Evolutionary conservation across 164 flowering plant genomes (phyloP), one percentile per base, ranked within the genome.

Genomic region (Echeveria elegans): DNA sequence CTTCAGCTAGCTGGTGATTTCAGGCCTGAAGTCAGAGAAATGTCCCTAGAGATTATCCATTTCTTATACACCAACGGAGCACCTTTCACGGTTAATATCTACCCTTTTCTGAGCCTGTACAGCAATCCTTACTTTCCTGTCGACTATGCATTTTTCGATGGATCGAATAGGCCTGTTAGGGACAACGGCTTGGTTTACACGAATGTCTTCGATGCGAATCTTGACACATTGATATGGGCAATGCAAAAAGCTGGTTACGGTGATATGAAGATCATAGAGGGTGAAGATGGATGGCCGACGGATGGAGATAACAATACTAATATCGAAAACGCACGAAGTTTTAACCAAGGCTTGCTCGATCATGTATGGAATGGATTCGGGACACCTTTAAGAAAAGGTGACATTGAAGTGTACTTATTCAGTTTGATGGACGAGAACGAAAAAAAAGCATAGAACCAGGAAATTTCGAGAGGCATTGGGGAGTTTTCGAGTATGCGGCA

Each of bases 271-370:
- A 79, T 94, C 72, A 71, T 88, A 1, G 77, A 91, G 0, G 99
- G 97, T 34, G 99, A 94, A 75, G 89, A 91, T 8, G 99, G 99
- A 0, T 94, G 99, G 99, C 99, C 99, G 0, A 89, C 99, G 1
- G 96, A 94, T 53, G 99, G 96, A 0, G 85, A 88, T 61, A 78
- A 74, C 15, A 61, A 78, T 32, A 93, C 97, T 4, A 91, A 86
- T 47, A n/a, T 69, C 6, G 52, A 61, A 6, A 78, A 72, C 50
- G 99, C 96, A 16, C 79, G 77, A 74, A 78, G 85, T 50, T 95
- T 92, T 74, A 87, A 88, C 72, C 92, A 87, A 37, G 99, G 97
- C 1, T 31, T 95, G 62, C 28, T 92, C 15, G 68, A 53, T 28
- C 97, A 88, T 72, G 84, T 65, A 2, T 2, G 81, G 64, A 78